Evolutionary conservation across 2,329 filamentous ascomycete genomes (phyloP).

Genomic region (Claviceps monticola): DNA sequence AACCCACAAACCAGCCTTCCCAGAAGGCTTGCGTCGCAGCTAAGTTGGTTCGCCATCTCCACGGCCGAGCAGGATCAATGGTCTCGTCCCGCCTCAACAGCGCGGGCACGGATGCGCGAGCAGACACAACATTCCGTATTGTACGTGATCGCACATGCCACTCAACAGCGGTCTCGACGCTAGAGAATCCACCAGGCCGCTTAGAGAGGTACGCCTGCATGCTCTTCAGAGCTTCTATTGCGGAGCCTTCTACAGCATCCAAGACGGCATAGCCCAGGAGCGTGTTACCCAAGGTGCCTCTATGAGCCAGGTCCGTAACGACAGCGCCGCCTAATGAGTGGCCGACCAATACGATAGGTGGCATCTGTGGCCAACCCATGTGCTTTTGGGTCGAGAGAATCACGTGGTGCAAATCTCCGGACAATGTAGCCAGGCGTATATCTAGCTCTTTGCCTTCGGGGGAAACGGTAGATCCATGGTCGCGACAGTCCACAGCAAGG

Average conservation of each 20-base stretch:
- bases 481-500: conserved; percentile 72
- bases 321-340: conserved; percentile 90
- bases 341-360: conserved; percentile 71
- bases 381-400: conserved; percentile 50
- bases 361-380: conserved; percentile 62
- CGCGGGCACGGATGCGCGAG: conserved; percentile 73
- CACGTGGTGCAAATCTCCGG: conserved; percentile 56
- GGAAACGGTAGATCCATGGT: conserved; percentile 63
- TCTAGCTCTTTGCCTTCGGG: conserved; percentile 34
- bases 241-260: conserved; percentile 91
- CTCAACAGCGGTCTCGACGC: conserved; percentile 66
- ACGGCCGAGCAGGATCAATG: conserved; percentile 32
- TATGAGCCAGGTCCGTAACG: conserved; percentile 69
- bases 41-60: conserved; percentile 80
- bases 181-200: conserved; percentile 65
- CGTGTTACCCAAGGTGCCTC: conserved; percentile 47
- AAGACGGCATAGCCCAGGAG: conserved; percentile 79
- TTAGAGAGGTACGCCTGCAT: conserved; percentile 88
- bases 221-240: conserved; percentile 83
- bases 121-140: conserved; percentile 70
- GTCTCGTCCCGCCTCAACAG: conserved; percentile 44
- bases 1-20: conserved; percentile 82
- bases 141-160: conserved; percentile 90
- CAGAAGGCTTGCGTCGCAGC: conserved; percentile 77
- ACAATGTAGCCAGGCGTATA: conserved; percentile 58